These are phyloP conservation scores for Aspergillus avenaceus DNA, from an alignment of 495 filamentous ascomycete genomes.

Conservation along the genomic window DNA sequence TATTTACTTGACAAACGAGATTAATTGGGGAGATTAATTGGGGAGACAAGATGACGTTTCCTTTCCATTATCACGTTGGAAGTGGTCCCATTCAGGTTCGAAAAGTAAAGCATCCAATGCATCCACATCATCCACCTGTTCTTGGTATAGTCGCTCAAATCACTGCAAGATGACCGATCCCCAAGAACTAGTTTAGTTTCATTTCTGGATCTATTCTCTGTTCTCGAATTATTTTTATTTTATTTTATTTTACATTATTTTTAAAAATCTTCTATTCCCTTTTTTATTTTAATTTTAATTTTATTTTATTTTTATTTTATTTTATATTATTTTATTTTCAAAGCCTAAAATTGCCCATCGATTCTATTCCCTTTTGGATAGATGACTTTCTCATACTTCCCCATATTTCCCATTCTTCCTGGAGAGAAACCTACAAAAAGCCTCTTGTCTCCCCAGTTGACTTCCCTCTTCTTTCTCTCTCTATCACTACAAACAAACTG, in stretches of 20 bases:
- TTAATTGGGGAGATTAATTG: background rate
- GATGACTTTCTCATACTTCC: slow-evolving; percentile 10
- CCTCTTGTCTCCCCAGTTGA: slow-evolving; percentile 6
- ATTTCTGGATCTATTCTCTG: slow-evolving; percentile 1
- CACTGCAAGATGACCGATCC: slow-evolving; percentile 14
- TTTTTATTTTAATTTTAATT: background rate
- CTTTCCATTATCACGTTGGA: background rate
- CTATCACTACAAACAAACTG: slow-evolving; percentile 9
- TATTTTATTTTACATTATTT: background rate
- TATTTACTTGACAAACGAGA: too few relatives aligned
- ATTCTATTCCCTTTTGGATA: slow-evolving; percentile 13
- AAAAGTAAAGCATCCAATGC: background rate
- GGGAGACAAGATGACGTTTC: background rate
- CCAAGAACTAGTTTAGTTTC: background rate
- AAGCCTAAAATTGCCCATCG: slow-evolving; percentile 2
- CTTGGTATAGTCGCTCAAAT: slow-evolving; percentile 1
- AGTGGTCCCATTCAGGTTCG: background rate
- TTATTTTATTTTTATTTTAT: slow-evolving; percentile 1
- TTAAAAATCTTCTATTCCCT: background rate
- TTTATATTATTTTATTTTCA: slow-evolving; percentile 1
- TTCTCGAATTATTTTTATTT: background rate
- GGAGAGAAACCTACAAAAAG: slow-evolving; percentile 4
- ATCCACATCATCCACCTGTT: background rate
- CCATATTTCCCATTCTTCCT: background rate
- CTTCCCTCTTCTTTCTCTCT: background rate